phyloP scores from a whole-genome alignment of 257 asterid genomes.

The Gynochthodes officinalis region DNA sequence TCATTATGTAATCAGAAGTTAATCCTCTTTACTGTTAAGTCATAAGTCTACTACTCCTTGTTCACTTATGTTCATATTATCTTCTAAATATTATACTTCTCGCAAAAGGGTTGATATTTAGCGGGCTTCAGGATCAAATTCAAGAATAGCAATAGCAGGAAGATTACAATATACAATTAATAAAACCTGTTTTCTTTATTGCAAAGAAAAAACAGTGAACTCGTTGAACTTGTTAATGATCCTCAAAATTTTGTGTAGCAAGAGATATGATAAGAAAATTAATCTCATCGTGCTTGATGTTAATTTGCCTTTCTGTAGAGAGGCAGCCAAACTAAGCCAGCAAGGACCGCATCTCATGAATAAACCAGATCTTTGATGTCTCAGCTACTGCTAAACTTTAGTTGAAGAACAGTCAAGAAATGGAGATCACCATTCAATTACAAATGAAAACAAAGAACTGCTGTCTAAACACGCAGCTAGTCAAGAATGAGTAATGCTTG shows the following conservation, averaged over 20 bases:
- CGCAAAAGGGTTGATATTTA: no score
- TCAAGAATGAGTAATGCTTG: background rate
- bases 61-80: background rate
- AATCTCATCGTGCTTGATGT: background rate
- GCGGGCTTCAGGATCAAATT: no score
- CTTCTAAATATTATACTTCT: background rate
- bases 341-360: background rate
- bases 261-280: background rate
- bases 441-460: background rate
- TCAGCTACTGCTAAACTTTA: background rate
- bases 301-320: background rate
- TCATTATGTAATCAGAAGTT: background rate
- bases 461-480: no score
- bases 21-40: no score
- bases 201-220: background rate
- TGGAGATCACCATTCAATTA: background rate
- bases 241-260: background rate
- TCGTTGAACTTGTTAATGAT: background rate
- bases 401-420: background rate
- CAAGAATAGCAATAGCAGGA: background rate
- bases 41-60: background rate
- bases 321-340: background rate
- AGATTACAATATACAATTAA: background rate
- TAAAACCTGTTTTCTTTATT: background rate
- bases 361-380: background rate